phyloP scores from a whole-genome alignment of 371 early-diverging fungal species.

The Mucor indicus region DNA sequence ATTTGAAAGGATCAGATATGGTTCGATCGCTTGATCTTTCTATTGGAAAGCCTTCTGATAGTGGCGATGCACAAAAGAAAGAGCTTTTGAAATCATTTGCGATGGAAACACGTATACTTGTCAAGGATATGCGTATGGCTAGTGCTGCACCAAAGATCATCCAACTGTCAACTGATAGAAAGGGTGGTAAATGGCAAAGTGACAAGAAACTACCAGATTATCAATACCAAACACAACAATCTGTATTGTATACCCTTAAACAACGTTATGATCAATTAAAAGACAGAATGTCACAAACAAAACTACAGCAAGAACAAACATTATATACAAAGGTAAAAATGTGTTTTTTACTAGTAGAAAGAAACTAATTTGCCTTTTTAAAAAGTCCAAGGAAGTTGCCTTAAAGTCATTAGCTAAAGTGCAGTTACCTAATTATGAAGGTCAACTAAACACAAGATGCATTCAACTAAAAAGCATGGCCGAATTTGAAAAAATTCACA shows the following conservation, averaged over 20 bases:
- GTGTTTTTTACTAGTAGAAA: no score
- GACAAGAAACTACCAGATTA: slow-evolving; percentile 58
- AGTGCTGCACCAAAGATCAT: slow-evolving; percentile 55
- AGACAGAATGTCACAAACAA: slow-evolving; percentile 28
- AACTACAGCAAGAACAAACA: not conserved
- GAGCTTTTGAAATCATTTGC: slow-evolving; percentile 27
- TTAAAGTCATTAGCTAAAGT: slow-evolving; percentile 27
- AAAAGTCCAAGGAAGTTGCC: no score
- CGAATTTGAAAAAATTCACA: slow-evolving; percentile 36
- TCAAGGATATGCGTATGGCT: slow-evolving; percentile 44
- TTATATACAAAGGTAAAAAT: not conserved
- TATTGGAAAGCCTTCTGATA: slow-evolving; percentile 15
- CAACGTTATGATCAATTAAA: slow-evolving; percentile 57
- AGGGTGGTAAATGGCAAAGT: slow-evolving; percentile 57
- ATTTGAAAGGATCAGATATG: slow-evolving; percentile 64
- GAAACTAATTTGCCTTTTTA: no score
- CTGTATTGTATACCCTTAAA: slow-evolving; percentile 61
- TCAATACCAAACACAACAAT: slow-evolving; percentile 71
- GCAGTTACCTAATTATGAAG: slow-evolving; percentile 19
- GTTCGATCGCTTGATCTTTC: slow-evolving; percentile 33
- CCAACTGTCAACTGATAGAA: slow-evolving; percentile 15
- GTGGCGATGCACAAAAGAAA: no score
- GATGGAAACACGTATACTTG: slow-evolving; percentile 26
- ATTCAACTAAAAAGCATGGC: slow-evolving; percentile 25
- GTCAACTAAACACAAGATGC: slow-evolving; percentile 5